Evolutionary conservation across 495 filamentous ascomycete species (phyloP), one percentile per base, ranked within the genome.

Genomic region (Aspergillus egyptiacus): DNA sequence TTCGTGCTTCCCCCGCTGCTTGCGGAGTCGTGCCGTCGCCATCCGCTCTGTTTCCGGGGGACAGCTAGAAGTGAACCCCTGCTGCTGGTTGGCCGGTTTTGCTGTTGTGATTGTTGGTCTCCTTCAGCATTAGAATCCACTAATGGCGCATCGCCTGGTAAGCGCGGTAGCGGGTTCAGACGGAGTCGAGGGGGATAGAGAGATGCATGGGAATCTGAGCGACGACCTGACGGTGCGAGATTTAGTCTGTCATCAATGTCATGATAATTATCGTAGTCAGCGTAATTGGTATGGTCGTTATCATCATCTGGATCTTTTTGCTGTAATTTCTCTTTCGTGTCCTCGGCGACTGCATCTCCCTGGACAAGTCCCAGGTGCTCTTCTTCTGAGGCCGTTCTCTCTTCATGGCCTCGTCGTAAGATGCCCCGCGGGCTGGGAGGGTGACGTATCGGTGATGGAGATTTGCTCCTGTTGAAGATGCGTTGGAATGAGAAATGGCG

Each of bases 401-500:
- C 43, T 40, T 59, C 65, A 30, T 75, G 73, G 44, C 70, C 60
- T 64, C 76, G 51, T 64, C 79, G 53, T 60, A 78, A 15, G 62
- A 77, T 56, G 24, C 63, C 56, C n/a, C 32, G 31, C 20, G 40
- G 46, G 30, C 18, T 44, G 28, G 15, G 41, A 5, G 13, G 28
- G 41, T 9, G 35, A 9, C 18, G n/a, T 28, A 64, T 57, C 50
- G 60, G 55, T 13, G 58, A 32, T 55, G 60, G 55, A 8, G 59
- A 34, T 55, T 64, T 67, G 57, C 69, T 59, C 60, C 73, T 58
- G 50, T 73, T 70, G 65, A 96, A 88, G 39, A 93, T 79, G 51
- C 82, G 84, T 57, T 91, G 84, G 74, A 97, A 97, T 22, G 85
- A 90, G 70, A 96, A 97, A 62, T 96, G 89, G 28, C 93, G 82